A percentile compares a stretch with the other conserved stretches of the same genome.
phyloP scores from a whole-genome alignment of 768 basidiomycete species.

The Lactarius psammicola region DNA sequence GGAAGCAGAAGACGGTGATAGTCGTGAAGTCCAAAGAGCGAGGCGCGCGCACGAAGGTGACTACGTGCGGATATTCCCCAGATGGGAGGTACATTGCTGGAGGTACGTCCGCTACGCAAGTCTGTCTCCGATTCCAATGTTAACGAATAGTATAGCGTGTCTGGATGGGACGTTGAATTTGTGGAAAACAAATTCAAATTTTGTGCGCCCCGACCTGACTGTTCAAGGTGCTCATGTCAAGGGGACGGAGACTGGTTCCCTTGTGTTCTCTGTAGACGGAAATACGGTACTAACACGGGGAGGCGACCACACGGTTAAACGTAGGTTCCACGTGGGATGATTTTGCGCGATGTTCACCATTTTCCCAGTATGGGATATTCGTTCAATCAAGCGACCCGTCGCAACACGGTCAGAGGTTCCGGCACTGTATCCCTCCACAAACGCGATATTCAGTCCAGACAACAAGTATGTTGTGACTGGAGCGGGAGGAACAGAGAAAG shows the following conservation, averaged over 20 bases:
- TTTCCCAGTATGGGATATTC: slow-evolving; percentile 85
- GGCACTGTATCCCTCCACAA: slow-evolving; percentile 88
- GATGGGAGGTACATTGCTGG: slow-evolving; percentile 91
- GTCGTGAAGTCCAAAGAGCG: slow-evolving; percentile 96
- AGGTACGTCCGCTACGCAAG: slow-evolving; percentile 53
- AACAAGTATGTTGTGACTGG: slow-evolving; percentile 89
- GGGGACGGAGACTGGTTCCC: slow-evolving; percentile 80
- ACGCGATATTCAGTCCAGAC: slow-evolving; percentile 94
- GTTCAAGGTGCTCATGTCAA: slow-evolving; percentile 87
- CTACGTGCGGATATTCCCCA: slow-evolving; percentile 78
- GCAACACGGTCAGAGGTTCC: slow-evolving; percentile 59
- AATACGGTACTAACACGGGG: slow-evolving; percentile 83
- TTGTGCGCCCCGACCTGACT: slow-evolving; percentile 84
- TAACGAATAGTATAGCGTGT: slow-evolving; percentile 55
- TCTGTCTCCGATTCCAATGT: not conserved
- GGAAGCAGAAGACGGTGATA: slow-evolving; percentile 94
- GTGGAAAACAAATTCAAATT: slow-evolving; percentile 92
- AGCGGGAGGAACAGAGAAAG: slow-evolving; percentile 62
- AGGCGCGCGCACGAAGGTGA: slow-evolving; percentile 90
- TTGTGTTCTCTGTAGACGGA: slow-evolving; percentile 88
- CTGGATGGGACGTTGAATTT: slow-evolving; percentile 90
- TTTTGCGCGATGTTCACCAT: not conserved
- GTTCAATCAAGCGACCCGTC: slow-evolving; percentile 87
- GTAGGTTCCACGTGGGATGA: slow-evolving; percentile 49
- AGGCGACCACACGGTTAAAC: slow-evolving; percentile 92